Base-by-base conservation (phyloP, 345 rosid species). In the Brassica incana region DNA sequence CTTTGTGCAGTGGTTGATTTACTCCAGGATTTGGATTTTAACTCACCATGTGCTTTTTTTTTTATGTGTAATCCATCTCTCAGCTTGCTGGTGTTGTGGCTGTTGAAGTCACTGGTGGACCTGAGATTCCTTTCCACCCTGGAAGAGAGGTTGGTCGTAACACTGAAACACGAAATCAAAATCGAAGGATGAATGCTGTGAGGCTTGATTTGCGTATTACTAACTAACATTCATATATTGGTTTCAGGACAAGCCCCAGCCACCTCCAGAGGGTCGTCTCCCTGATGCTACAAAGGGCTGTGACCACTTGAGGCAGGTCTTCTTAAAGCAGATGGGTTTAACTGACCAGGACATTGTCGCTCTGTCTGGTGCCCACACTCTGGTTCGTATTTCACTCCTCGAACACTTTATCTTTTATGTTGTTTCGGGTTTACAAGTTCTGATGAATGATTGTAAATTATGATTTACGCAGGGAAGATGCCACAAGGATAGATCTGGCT, bases 401-500 rank as follows among this genome's bases (percentile, higher is more conserved):
- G 50, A 16, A 32, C 58, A 23, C 16, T 2, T n/a, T 2, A 0
- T 54, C 9, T 5, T 33, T 20, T 32, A 0, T 6, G 15, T 59
- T 58, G 54, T 30, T 64, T 32, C 5, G 5, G 32, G 0, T 12
- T 18, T 32, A 10, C 74, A 48, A 27, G 25, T 60, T 66, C 0
- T 81, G 58, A 65, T 65, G 18, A 14, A 10, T 75, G 35, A n/a
- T 6, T 71, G 63, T 15, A 23, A 68, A 15, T 15, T 45, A 35
- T 79, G 72, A 15, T 48, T 1, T 7, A 61, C 82, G 6, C 79
- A 93, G 99, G 99, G 99, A 76, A 88, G 92, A 79, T 85, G 91
- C 86, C 99, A 95, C 90, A 91, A 88, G 84, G 99, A 95, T 76
- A 87, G 99, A 77, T 95, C 99, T 77, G 99, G 99, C 56, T 93